Percentiles rank a stretch among this genome's conserved stretches.
Conservation (phyloP, 768 basidiomycete species). For the Amanita exitialis region DNA sequence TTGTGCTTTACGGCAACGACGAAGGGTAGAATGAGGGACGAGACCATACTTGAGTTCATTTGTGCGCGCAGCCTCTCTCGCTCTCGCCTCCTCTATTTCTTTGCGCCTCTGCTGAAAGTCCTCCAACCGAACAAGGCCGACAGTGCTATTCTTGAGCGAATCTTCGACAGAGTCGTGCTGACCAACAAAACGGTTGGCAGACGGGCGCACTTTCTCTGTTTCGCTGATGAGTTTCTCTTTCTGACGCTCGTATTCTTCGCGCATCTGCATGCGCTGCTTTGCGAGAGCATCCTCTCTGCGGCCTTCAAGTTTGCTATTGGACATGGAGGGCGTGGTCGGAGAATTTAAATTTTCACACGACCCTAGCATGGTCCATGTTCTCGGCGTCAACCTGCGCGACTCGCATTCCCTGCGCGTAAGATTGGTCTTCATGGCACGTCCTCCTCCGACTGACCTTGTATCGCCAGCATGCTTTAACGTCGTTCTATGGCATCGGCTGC, state of each 20-base stretch:
- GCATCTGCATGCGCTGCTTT: constrained; percentile 72
- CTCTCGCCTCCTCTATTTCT: constrained; percentile 86
- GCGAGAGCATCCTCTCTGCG: constrained; percentile 77
- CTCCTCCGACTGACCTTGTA: background rate
- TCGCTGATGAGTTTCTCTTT: constrained; percentile 77
- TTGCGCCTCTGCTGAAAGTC: constrained; percentile 88
- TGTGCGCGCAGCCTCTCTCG: constrained; percentile 78
- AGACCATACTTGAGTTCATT: constrained; percentile 78
- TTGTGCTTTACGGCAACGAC: constrained; percentile 15
- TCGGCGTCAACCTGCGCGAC: constrained; percentile 78
- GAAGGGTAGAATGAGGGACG: constrained; percentile 11
- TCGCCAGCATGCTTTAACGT: constrained; percentile 74
- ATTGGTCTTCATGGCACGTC: background rate
- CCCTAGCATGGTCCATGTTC: constrained; percentile 69
- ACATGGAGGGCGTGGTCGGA: constrained; percentile 37
- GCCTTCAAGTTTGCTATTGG: constrained; percentile 70
- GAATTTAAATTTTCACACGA: constrained; percentile 3
- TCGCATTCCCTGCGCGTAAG: constrained; percentile 66
- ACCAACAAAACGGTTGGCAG: constrained; percentile 82
- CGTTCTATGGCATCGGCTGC: constrained; percentile 83
- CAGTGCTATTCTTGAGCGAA: constrained; percentile 78
- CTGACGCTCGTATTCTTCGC: constrained; percentile 75
- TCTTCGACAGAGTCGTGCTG: constrained; percentile 95
- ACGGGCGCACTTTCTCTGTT: constrained; percentile 88
- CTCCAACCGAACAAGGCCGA: constrained; percentile 85